Base-by-base conservation (phyloP, 2,329 filamentous ascomycete species). In the Dothistroma septosporum region DNA sequence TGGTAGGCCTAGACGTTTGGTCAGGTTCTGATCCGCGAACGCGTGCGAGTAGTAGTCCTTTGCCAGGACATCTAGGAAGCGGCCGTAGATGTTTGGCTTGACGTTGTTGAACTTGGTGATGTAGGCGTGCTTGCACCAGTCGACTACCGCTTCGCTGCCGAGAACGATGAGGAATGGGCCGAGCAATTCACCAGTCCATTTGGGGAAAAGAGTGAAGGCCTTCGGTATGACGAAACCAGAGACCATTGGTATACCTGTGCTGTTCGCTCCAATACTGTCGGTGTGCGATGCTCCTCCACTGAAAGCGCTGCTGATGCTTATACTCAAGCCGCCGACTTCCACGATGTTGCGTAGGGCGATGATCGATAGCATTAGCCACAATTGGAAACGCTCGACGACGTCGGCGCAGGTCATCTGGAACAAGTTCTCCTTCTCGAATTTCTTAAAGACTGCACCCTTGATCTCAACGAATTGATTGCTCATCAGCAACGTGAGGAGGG, bases 391-490 rank as follows among this genome's bases (percentile, higher is more conserved):
- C 76, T 99, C 94, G 1, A 99, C 94, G 35, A 99, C 88, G 73
- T 99, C 94, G 4, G 94, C 93, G 67, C 94, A 99, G 0, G 93
- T 96, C 14, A 99, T 82, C 74, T 99, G 94, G 73, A 99, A 99
- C 0, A 96, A 80, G 66, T 96, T 97, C 72, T 99, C 94, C 24
- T 97, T 97, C 70, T 99, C 94, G 65, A 97, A 96, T 62, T 93
- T 94, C 79, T 99, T 97, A 81, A 99, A 99, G 0, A 99, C 95
- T 0, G 92, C 95, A 62, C 91, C 91, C 73, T 99, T 99, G 80
- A 99, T 96, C 77, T 99, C 94, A 48, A 99, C 94, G 70, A 99
- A 99, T 72, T 99, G 95, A 72, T 97, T 99, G 7, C 92, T 97
- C 73, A 99, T 85, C 1, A 99, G 81, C 0, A 99, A 83, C 0